These are phyloP conservation scores for Cucurbita ficifolia DNA, from an alignment of 306 rosid species.

Conservation along the genomic window DNA sequence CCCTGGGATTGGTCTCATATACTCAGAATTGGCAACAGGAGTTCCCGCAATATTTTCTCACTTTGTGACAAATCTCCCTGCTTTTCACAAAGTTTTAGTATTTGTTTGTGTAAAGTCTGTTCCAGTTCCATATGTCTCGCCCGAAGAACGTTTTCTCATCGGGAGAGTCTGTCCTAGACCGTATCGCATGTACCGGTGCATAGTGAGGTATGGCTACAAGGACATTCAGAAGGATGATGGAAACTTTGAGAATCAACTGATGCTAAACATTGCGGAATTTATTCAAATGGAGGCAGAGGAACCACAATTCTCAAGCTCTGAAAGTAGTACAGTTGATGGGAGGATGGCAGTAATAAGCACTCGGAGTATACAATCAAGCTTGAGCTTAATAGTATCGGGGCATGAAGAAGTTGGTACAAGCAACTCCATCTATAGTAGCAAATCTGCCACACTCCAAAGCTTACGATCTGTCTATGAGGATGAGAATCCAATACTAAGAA, in stretches of 20 bases:
- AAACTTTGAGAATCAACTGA: constrained; percentile 66
- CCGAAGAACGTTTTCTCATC: constrained; percentile 76
- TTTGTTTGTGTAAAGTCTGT: constrained; percentile 82
- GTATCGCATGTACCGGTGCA: constrained; percentile 76
- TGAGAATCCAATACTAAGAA: constrained; percentile 43
- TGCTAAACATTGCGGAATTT: constrained; percentile 71
- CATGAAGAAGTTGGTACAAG: constrained; percentile 24
- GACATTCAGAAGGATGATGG: constrained; percentile 71
- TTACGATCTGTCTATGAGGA: constrained; percentile 51
- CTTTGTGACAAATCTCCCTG: constrained; percentile 84
- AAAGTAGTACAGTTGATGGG: constrained; percentile 48
- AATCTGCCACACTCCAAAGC: constrained; percentile 44
- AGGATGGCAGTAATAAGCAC: constrained; percentile 80
- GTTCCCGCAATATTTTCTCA: constrained; percentile 82
- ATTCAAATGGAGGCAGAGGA: constrained; percentile 73
- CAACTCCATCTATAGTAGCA: constrained; percentile 46
- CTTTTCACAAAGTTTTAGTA: constrained; percentile 69
- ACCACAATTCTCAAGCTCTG: constrained; percentile 49
- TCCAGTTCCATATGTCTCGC: constrained; percentile 68
- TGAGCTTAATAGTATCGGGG: constrained; percentile 30
- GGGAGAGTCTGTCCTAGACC: constrained; percentile 71
- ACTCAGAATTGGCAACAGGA: constrained; percentile 74
- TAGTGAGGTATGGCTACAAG: constrained; percentile 76
- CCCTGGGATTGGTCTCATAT: constrained; percentile 80
- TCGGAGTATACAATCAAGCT: constrained; percentile 26